Evolutionary conservation across 805 yeast genomes (phyloP), one percentile per base, ranked within the genome.

Genomic region (Debaryomyces castellii): DNA sequence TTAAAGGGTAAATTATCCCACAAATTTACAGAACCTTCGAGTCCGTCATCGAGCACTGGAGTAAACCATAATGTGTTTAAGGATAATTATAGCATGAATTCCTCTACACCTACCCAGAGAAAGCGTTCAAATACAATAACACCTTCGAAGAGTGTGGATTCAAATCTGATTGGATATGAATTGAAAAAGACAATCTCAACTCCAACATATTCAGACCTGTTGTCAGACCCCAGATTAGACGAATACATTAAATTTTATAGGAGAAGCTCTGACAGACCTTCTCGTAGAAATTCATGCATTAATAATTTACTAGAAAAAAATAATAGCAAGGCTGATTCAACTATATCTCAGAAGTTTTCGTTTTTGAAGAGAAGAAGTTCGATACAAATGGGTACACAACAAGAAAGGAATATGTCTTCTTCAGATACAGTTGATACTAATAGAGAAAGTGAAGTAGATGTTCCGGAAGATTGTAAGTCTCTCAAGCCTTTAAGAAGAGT

Each of bases 401-500:
- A 3, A 37, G 43, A 41, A 11, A 41, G 12, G 34, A 24, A 17
- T 8, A 28, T 44, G 11, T 27, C 39, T 10, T 39, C 46, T 5
- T 34, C 35, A 5, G 45, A 45, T 10, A 43, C 44, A 8, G 38
- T 53, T 18, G 22, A 18, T 3, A 14, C 18, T 6, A 16, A 16
- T 11, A 30, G 12, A 7, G 34, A 30, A 14, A 18, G 7, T 8
- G 18, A 14, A 16, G 18, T 14, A 30, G 20, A 30, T 3, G 16
- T 16, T 7, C 66, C 71, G 0, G 61, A 65, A 37, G 66, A 66
- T 41, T 30, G 20, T 30, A 52, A 58, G 34, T 58, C 57, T 30
- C 49, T 67, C 43, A 69, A 62, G 43, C 73, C 74, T 3, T 52
- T 72, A 39, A 71, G 69, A 54, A 53, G 74, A 35, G 77, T 72